These are phyloP conservation scores for Pyracantha coccinea DNA, from an alignment of 331 rosid genomes.

Conservation along the genomic window DNA sequence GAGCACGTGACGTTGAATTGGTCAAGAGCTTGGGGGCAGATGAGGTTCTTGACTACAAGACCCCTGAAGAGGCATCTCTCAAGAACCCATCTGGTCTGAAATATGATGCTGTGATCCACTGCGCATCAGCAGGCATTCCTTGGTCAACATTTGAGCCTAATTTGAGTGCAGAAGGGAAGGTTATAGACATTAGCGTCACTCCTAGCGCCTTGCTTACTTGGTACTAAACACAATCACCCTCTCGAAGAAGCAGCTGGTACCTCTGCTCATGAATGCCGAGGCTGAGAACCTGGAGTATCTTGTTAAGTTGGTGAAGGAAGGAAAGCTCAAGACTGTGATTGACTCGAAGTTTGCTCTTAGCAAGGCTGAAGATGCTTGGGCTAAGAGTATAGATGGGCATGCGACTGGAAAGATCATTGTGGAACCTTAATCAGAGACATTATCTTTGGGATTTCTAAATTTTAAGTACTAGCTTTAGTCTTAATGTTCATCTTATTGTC, in stretches of 20 bases:
- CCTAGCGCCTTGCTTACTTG: neutral
- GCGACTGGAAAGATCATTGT: constrained; percentile 81
- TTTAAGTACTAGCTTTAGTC: no score
- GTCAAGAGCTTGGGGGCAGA: no score
- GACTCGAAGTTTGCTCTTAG: constrained; percentile 57
- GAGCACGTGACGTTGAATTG: no score
- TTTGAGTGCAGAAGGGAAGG: constrained; percentile 50
- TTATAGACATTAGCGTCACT: constrained; percentile 26
- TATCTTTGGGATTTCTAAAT: neutral
- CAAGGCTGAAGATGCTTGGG: constrained; percentile 82
- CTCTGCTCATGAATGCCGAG: no score
- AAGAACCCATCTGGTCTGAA: no score
- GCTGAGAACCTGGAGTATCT: constrained; percentile 7
- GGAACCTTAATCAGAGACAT: constrained; percentile 22
- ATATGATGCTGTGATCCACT: constrained; percentile 18
- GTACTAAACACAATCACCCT: constrained; percentile 20
- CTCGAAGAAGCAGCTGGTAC: constrained; percentile 1
- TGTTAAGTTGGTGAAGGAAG: constrained; percentile 43
- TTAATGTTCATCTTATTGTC: no score
- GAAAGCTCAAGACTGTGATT: constrained; percentile 56
- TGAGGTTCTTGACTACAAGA: no score
- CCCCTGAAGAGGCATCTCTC: no score
- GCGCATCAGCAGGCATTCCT: constrained; percentile 37
- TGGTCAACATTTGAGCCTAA: constrained; percentile 66
- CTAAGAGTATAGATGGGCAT: constrained; percentile 72